Base-by-base conservation (phyloP, 768 basidiomycete species). In the Hygrophoropsis aurantiaca region DNA sequence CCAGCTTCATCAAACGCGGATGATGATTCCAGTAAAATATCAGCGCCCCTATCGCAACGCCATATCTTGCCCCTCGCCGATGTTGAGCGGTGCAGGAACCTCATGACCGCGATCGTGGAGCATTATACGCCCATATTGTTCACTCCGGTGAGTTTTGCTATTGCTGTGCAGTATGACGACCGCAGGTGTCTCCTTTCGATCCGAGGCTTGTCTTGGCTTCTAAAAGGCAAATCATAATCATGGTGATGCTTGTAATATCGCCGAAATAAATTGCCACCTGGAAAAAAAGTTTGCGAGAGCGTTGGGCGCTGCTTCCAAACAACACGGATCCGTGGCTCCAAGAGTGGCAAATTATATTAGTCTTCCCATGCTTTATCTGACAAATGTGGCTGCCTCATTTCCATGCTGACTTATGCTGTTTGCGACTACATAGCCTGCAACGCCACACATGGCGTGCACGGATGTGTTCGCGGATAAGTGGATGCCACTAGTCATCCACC, bases 401-500 rank as follows among this genome's bases (percentile, higher is more conserved):
- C 10, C 23, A 23, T 19, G 23, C 19, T 18, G 5, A 18, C 27
- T 18, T 42, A 19, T 9, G 16, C 40, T 24, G 19, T n/a, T 38
- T 9, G 7, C 16, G n/a, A n/a, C n/a, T n/a, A n/a, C n/a, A n/a
- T 49, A 64, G 65, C 62, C 83, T 4, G 73, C 80, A 5, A 81
- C 82, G n/a, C 67, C 71, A 2, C 88, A 89, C 58, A 87, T 87
- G 85, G 66, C 67, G 4, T 90, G 88, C 64, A 88, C 86, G 3
- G 80, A 87, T 58, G 66, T 79, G 0, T 74, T 90, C 45, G 88
- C 87, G 1, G 84, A 84, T 42, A 71, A 66, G 42, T 90, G 87
- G 88, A 84, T 87, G 77, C n/a, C n/a, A n/a, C n/a, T n/a, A n/a
- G 85, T 90, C n/a, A 82, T 85, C 32, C 70, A 79, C 41, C 83